phyloP scores from a whole-genome alignment of 257 asterid species.

The Thymus quinquecostatus region DNA sequence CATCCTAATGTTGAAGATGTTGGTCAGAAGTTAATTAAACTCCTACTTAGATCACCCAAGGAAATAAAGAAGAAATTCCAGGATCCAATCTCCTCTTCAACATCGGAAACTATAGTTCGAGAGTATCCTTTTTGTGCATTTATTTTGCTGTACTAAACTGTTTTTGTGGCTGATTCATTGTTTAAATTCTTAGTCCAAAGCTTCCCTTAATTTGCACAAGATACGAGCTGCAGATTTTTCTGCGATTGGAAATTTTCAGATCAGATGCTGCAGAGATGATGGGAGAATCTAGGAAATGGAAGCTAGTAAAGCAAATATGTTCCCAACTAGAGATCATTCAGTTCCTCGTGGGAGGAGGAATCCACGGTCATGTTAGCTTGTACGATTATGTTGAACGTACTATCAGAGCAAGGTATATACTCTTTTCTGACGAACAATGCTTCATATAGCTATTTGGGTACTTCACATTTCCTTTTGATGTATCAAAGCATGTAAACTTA shows the following conservation, averaged over 20 bases:
- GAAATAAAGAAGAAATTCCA: conserved; percentile 66
- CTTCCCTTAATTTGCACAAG: conserved; percentile 60
- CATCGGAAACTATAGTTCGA: conserved; percentile 60
- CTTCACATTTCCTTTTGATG: not conserved
- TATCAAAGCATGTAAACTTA: not conserved
- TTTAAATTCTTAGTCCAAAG: not conserved
- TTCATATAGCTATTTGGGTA: not conserved
- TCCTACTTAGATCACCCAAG: conserved; percentile 67
- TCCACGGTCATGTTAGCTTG: conserved; percentile 76
- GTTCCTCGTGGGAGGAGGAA: conserved; percentile 88
- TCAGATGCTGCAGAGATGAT: conserved; percentile 47
- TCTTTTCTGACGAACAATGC: not conserved
- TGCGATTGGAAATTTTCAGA: conserved; percentile 84
- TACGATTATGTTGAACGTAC: conserved; percentile 80
- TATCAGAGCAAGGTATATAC: conserved; percentile 75
- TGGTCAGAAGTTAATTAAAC: conserved; percentile 41
- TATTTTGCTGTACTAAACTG: conserved; percentile 14
- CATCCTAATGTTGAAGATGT: conserved; percentile 40
- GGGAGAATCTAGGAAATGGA: conserved; percentile 64
- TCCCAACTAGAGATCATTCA: conserved; percentile 84
- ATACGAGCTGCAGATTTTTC: conserved; percentile 92
- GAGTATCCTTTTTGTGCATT: conserved; percentile 67
- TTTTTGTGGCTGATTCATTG: not conserved
- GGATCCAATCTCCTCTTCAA: conserved; percentile 40
- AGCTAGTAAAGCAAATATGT: conserved; percentile 83